These are phyloP conservation scores for Neonectria ditissima DNA, from an alignment of 2,329 filamentous ascomycete genomes.

Conservation along the genomic window DNA sequence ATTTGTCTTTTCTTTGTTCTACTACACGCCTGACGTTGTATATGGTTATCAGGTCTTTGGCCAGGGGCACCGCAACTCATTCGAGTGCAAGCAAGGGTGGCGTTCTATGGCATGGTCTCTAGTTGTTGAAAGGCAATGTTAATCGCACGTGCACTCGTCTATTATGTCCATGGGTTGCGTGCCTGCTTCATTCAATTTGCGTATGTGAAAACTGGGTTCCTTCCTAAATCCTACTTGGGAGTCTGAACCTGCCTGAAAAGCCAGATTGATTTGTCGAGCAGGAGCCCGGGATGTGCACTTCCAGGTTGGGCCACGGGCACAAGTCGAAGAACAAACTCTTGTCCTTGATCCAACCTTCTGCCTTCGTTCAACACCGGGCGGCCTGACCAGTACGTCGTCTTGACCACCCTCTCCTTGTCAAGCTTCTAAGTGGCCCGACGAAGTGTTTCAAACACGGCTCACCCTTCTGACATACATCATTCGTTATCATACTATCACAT, in stretches of 20 bases:
- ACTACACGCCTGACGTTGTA: constrained; percentile 12
- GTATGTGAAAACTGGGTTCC: neutral
- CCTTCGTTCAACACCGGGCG: neutral
- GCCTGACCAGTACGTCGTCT: neutral
- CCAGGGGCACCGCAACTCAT: constrained; percentile 12
- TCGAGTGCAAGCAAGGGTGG: neutral
- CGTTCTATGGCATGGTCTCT: neutral
- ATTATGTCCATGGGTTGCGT: neutral
- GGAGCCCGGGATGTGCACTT: neutral
- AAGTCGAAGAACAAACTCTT: neutral
- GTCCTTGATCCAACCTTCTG: neutral
- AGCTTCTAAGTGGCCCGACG: neutral
- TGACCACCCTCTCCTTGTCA: neutral
- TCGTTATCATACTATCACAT: constrained; percentile 9
- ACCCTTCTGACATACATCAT: constrained; percentile 14
- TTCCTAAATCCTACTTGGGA: neutral
- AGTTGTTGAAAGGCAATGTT: neutral
- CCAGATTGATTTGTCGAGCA: neutral
- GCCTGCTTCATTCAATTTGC: neutral
- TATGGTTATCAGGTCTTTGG: constrained; percentile 8
- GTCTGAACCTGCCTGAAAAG: neutral
- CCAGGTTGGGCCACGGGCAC: no score
- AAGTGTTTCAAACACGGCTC: neutral
- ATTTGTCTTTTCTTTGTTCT: constrained; percentile 7
- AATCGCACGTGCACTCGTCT: neutral